Evolutionary conservation across 2,329 filamentous ascomycete species (phyloP).

Genomic region (Talaromyces pinophilus): DNA sequence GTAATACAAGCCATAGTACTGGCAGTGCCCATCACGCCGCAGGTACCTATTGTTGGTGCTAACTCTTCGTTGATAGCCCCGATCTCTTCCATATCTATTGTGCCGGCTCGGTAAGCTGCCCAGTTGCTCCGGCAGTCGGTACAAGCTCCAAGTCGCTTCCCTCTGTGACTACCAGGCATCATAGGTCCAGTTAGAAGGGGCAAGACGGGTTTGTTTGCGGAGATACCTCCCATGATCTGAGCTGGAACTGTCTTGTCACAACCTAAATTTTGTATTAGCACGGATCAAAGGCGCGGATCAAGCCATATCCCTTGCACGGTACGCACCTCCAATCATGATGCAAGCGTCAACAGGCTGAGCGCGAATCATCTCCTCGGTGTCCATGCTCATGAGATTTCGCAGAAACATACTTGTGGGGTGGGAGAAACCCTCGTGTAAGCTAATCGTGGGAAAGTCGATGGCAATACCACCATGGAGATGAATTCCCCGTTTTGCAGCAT

Average conservation of each 20-base stretch:
- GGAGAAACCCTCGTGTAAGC: constrained; percentile 68
- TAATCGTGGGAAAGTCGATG: constrained; percentile 73
- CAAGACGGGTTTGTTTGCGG: constrained; percentile 70
- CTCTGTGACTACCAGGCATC: constrained; percentile 69
- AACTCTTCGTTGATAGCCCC: constrained; percentile 70
- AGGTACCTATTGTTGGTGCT: constrained; percentile 66
- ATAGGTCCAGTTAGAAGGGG: constrained; percentile 72
- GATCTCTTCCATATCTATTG: constrained; percentile 71
- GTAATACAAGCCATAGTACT: constrained; percentile 59
- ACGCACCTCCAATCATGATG: constrained; percentile 65
- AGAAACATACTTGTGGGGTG: constrained; percentile 74
- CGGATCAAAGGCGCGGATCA: too few species aligned
- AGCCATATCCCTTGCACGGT: not conserved
- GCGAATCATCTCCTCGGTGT: constrained; percentile 75
- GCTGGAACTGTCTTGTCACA: constrained; percentile 75
- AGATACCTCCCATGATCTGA: constrained; percentile 74
- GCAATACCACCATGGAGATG: constrained; percentile 67
- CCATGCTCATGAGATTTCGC: constrained; percentile 75
- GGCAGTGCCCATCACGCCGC: constrained; percentile 61
- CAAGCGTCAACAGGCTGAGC: constrained; percentile 70
- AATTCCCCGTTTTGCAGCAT: constrained; percentile 68
- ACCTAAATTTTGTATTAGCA: constrained; percentile 46
- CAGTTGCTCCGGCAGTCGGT: constrained; percentile 75
- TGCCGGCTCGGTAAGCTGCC: constrained; percentile 67
- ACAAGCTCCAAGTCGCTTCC: constrained; percentile 58